Base-by-base conservation (phyloP, 257 asterid species). In the Solanum pinnatisectum region DNA sequence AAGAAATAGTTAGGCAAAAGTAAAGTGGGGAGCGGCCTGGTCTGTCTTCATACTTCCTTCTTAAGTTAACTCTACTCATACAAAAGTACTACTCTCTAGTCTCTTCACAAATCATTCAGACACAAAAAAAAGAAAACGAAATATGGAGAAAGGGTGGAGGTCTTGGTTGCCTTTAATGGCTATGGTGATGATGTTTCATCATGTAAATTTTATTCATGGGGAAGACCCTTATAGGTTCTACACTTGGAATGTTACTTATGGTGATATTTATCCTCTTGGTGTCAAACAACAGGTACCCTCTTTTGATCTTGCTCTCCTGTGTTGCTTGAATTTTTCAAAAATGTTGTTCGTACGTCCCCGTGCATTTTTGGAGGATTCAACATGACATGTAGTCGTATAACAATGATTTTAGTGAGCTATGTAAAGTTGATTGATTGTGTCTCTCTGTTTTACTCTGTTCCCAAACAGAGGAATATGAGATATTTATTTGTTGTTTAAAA, bases 191-290 rank as follows among this genome's bases (percentile, higher is more conserved):
- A 67, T 63, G 14, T n/a, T 36, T 32, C 60, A 63, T 39, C 83
- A 22, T 36, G 71, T 37, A 35, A 44, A 71, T 37, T 18, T 63
- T 18, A 20, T 52, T 18, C 37, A 59, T 36, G 87, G 78, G 7
- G 87, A 84, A n/a, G 87, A 84, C 16, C 87, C 87, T 40, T 85
- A 85, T 39, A 67, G 60, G 25, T 85, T n/a, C 67, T 85, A 85
- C 37, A 68, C 67, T 65, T 85, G 79, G 81, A 85, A 67, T 49
- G 40, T 85, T 16, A 85, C 83, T 1, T 74, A 22, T 10, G 83
- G 83, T 3, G 83, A 74, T 74, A 74, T 74, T 74, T 74, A 36
- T 33, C 87, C 87, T 27, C 82, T 85, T 67, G 82, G 82, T n/a
- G 63, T 63, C 77, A 23, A 35, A 42, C 87, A 84, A 84, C 71